These are phyloP conservation scores for Trypanosoma cruzi DNA, from an alignment of 208 protist species.

Conservation along the genomic window DNA sequence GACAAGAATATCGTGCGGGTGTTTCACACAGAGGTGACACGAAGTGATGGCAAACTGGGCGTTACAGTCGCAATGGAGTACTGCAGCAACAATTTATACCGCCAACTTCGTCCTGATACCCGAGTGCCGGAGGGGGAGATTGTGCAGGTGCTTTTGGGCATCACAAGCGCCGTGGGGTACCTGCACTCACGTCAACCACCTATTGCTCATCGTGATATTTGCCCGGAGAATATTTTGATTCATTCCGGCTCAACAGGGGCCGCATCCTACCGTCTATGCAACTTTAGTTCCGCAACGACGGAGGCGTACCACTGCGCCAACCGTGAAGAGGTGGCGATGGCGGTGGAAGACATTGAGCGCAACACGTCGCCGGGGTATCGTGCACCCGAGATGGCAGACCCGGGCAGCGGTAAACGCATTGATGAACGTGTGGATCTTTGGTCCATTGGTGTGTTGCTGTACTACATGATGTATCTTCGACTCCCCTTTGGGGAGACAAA, in stretches of 20 bases:
- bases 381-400: slow-evolving; percentile 96
- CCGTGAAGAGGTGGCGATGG: slow-evolving; percentile 69
- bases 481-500: slow-evolving; percentile 92
- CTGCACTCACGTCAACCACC: slow-evolving; percentile 94
- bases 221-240: slow-evolving; percentile 95
- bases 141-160: slow-evolving; percentile 86
- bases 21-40: slow-evolving; percentile 76
- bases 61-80: slow-evolving; percentile 88
- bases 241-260: slow-evolving; percentile 63
- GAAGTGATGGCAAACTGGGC: slow-evolving; percentile 78
- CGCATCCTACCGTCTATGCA: slow-evolving; percentile 92
- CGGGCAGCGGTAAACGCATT: slow-evolving; percentile 89
- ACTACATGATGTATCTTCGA: slow-evolving; percentile 94
- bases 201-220: slow-evolving; percentile 95
- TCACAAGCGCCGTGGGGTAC: slow-evolving; percentile 89
- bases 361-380: slow-evolving; percentile 93
- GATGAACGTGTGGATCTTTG: slow-evolving; percentile 95
- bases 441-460: slow-evolving; percentile 96
- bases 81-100: slow-evolving; percentile 76
- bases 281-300: slow-evolving; percentile 92
- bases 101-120: slow-evolving; percentile 56
- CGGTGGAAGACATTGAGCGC: slow-evolving; percentile 88
- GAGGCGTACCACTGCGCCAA: slow-evolving; percentile 86
- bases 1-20: slow-evolving; percentile 86
- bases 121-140: slow-evolving; percentile 89